Base-by-base conservation (phyloP, 768 basidiomycete genomes). In the Pleurotus tuber-regium region DNA sequence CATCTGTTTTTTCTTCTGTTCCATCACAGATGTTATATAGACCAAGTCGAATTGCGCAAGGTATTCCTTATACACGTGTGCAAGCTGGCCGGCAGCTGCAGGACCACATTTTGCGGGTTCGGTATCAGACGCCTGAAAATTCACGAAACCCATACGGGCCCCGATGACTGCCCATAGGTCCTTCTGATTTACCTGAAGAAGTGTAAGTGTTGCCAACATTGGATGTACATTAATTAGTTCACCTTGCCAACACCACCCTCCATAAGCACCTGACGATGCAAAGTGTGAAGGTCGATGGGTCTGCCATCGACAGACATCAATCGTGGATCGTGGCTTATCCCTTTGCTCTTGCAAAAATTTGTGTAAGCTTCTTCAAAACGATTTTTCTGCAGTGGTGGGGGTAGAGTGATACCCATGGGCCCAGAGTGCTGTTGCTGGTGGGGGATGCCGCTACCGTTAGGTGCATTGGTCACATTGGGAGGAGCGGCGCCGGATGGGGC, bases 111-210 rank as follows among this genome's bases (percentile, higher is more conserved):
- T 82, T 4, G 79, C 72, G 9, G 87, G 85, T 54, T 87, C 83
- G 3, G 70, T 64, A 1, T 79, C 83, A 9, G 68, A 78, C 3
- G 75, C 84, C 2, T 83, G 83, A 56, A 88, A 86, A 48, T 83
- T 75, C 2, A 83, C 74, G 58, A 84, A 80, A 14, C 81, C 83
- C 65, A 90, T 71, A 19, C 75, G 77, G n/a, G 77, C 87, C 14
- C 79, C 88, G 51, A 90, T 79, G 39, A 84, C 68, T 12, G 77
- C 59, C 88, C 87, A 89, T 52, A 73, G 54, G 28, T 87, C 85
- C 41, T 76, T 75, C 51, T 68, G 66, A 21, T 70, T 69, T 10
- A 85, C 78, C 84, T 86, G 48, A n/a, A 55, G 24, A 39, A 38
- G 36, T 11, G 46, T 58, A 60, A 43, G 33, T 53, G 50, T 21